Conservation (phyloP, 495 filamentous ascomycete species). For the Xylaria sp. region DNA sequence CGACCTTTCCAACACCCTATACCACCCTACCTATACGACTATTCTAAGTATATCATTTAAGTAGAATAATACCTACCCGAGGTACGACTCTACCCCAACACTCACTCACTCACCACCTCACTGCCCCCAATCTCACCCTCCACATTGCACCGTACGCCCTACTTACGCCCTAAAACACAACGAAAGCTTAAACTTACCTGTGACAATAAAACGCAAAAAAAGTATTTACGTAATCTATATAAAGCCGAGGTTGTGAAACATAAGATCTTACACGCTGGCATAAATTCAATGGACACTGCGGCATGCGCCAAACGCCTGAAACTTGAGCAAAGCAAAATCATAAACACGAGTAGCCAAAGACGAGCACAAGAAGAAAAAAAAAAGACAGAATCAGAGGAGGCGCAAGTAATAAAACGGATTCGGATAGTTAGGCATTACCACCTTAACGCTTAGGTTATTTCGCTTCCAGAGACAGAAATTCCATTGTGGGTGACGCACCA, state of each 20-base stretch:
- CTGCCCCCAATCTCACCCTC: slow-evolving; percentile 8
- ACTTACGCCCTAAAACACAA: background rate
- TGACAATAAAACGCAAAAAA: background rate
- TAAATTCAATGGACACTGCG: background rate
- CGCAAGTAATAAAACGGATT: background rate
- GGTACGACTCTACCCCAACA: background rate
- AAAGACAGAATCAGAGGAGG: background rate
- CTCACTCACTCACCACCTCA: background rate
- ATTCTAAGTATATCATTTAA: background rate
- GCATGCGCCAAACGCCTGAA: background rate
- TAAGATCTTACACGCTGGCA: background rate
- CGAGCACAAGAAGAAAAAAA: too few species aligned
- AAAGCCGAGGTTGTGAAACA: background rate
- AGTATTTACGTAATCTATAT: background rate
- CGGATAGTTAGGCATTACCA: background rate
- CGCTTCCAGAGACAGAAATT: background rate
- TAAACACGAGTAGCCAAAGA: background rate
- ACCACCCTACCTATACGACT: background rate
- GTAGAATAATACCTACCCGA: background rate
- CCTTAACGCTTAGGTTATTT: background rate
- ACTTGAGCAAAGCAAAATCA: background rate
- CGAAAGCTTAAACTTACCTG: background rate
- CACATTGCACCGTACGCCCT: background rate
- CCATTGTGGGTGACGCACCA: background rate
- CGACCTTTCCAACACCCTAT: background rate